Base-by-base conservation (phyloP, 371 early-diverging fungal species). In the Basidiobolus meristosporus region DNA sequence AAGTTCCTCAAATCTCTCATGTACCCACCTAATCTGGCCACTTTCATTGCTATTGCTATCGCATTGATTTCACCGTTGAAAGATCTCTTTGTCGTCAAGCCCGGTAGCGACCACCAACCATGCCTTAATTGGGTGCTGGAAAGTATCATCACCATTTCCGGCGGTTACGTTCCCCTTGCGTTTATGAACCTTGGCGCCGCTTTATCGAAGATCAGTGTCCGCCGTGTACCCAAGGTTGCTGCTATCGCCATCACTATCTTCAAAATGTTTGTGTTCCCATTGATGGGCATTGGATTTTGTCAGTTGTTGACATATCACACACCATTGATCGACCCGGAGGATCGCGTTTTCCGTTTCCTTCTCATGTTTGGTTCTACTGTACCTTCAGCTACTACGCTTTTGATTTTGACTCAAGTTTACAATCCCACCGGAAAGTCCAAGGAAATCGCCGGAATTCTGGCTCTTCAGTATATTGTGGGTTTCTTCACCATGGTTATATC, bases 141-240 rank as follows among this genome's bases (percentile, higher is more conserved):
- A 21, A 49, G 56, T 17, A 42, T 59, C 1, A 15, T 45, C 1
- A 56, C 62, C 50, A 37, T 73, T 21, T 66, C 67, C 3, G 56
- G 39, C 0, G 56, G 54, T 29, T 68, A 60, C 15, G 63, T 68
- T 7, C 68, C 73, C 0, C 18, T 68, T 1, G 61, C 63, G 0
- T 31, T 73, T 14, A 51, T 64, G 2, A 63, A 65, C 26, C 45
- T 70, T 1, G 73, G 73, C 1, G 62, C 65, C 0, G 65, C 68
- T 3, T 50, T 72, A 20, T 63, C 68, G 14, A 47, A 58, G 0
- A 51, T 67, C 1, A 47, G 50, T n/a, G 37, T 60, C 11, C 51
- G 54, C 1, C 45, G 58, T 2, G 36, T 62, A 6, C 10, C 19
- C 19, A 35, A 45, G 29, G 46, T 50, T 3, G 32, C 41, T 7